These are phyloP conservation scores for Solanum hybrid DNA, from an alignment of 305 asterid genomes.

Conservation along the genomic window DNA sequence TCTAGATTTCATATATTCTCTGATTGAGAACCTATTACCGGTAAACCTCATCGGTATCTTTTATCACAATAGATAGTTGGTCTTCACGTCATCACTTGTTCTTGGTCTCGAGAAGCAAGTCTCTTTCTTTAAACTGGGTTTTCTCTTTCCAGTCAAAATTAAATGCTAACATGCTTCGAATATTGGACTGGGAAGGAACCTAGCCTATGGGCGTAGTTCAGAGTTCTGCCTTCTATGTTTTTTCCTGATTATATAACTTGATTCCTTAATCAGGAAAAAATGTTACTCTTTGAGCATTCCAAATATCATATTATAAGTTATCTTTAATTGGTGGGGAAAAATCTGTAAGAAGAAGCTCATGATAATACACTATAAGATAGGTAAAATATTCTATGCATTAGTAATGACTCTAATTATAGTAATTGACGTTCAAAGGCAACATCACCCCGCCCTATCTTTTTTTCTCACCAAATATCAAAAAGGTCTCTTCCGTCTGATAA, in stretches of 20 bases:
- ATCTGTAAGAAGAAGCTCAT: background rate
- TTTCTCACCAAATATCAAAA: background rate
- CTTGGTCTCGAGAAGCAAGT: background rate
- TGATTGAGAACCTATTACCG: background rate
- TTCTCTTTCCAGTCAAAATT: background rate
- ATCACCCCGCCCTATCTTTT: background rate
- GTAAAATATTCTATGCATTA: background rate
- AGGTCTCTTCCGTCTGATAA: background rate
- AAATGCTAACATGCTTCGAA: constrained; percentile 1
- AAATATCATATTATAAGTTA: background rate
- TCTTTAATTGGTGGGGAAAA: background rate
- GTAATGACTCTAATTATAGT: background rate
- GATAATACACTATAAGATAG: background rate
- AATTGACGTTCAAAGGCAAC: background rate
- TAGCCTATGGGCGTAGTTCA: background rate
- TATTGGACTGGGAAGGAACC: constrained; percentile 10
- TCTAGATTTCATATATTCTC: background rate
- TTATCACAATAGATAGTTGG: background rate
- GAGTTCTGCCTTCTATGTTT: background rate
- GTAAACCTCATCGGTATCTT: background rate
- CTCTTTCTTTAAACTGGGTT: background rate
- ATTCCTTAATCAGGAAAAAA: background rate
- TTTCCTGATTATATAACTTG: background rate
- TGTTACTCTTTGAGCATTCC: background rate
- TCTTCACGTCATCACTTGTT: background rate